Conservation (phyloP, 768 basidiomycete genomes). For the Mycena metata region DNA sequence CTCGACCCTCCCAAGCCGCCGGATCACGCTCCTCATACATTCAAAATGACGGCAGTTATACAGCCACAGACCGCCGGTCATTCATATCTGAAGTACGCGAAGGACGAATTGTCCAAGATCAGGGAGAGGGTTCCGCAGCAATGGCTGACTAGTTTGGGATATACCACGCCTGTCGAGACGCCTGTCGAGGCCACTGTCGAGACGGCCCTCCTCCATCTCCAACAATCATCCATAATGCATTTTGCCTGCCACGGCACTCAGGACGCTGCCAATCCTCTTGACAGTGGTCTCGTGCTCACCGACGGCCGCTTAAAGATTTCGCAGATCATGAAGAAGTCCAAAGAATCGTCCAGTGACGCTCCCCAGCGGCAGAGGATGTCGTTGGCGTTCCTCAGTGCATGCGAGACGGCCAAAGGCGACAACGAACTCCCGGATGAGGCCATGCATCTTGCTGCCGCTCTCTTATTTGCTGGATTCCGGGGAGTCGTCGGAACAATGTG, state of each 20-base stretch:
- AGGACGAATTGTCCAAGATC: conserved; percentile 19
- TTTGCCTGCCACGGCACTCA: conserved; percentile 51
- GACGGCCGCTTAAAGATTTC: conserved; percentile 38
- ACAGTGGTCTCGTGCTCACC: conserved; percentile 20
- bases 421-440: too few species aligned
- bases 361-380: not conserved
- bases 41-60: conserved; percentile 21
- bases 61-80: conserved; percentile 6
- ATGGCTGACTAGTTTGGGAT: conserved; percentile 4
- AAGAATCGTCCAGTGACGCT: not conserved
- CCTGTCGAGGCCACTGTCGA: conserved; percentile 12
- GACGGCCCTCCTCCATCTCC: conserved; percentile 10
- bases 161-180: too few species aligned
- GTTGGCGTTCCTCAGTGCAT: conserved; percentile 48
- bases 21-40: not conserved
- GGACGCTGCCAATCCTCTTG: conserved; percentile 38
- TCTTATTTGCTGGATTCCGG: too few species aligned
- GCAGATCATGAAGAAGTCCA: conserved; percentile 41
- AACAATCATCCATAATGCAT: conserved; percentile 41
- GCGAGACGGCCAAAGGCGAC: too few species aligned
- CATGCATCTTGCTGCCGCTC: too few species aligned
- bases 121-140: not conserved
- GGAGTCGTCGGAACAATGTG: too few species aligned
- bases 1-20: conserved; percentile 12
- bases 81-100: not conserved